These are phyloP conservation scores for Albophoma yamanashiensis DNA, from an alignment of 2,329 filamentous ascomycete genomes.

Conservation along the genomic window DNA sequence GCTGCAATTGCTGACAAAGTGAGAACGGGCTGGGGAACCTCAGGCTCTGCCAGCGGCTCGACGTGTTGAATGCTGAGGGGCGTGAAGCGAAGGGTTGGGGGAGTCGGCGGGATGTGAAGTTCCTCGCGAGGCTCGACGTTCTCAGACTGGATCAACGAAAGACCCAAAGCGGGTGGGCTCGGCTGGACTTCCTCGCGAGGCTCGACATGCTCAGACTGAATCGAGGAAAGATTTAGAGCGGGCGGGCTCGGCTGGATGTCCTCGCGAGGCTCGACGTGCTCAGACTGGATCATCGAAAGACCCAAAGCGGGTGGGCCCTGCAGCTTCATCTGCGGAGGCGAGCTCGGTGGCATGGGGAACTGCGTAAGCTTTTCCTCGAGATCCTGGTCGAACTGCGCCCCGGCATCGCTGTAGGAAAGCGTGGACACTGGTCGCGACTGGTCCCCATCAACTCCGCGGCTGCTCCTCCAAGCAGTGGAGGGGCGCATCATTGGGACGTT, in stretches of 20 bases:
- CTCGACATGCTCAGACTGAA: slow-evolving; percentile 33
- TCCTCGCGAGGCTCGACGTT: slow-evolving; percentile 31
- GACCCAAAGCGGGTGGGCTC: too few relatives aligned
- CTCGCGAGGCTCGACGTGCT: slow-evolving; percentile 31
- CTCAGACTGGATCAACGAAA: too few relatives aligned
- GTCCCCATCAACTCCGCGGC: slow-evolving; percentile 13
- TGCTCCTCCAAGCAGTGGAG: slow-evolving; percentile 13
- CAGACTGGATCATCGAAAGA: slow-evolving; percentile 32
- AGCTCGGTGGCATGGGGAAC: slow-evolving; percentile 42
- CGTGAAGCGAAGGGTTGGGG: slow-evolving; percentile 18
- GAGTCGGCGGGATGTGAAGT: slow-evolving; percentile 13
- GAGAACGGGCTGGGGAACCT: slow-evolving; percentile 9
- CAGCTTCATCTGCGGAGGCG: slow-evolving; percentile 19
- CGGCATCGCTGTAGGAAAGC: slow-evolving; percentile 41
- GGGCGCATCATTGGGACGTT: slow-evolving; percentile 14
- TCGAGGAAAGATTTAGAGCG: slow-evolving; percentile 30
- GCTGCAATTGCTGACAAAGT: slow-evolving; percentile 14
- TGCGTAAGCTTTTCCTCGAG: slow-evolving; percentile 41
- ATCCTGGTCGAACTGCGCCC: slow-evolving; percentile 38
- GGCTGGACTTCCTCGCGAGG: slow-evolving; percentile 24
- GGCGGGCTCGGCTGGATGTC: slow-evolving; percentile 22
- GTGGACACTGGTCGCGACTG: slow-evolving; percentile 32
- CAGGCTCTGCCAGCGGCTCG: slow-evolving; percentile 17
- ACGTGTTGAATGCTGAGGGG: slow-evolving; percentile 16
- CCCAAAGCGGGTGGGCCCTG: slow-evolving; percentile 24